Evolutionary conservation across 768 basidiomycete genomes (phyloP), one percentile per base, ranked within the genome.

Genomic region (Udeniomyces megalosporus): DNA sequence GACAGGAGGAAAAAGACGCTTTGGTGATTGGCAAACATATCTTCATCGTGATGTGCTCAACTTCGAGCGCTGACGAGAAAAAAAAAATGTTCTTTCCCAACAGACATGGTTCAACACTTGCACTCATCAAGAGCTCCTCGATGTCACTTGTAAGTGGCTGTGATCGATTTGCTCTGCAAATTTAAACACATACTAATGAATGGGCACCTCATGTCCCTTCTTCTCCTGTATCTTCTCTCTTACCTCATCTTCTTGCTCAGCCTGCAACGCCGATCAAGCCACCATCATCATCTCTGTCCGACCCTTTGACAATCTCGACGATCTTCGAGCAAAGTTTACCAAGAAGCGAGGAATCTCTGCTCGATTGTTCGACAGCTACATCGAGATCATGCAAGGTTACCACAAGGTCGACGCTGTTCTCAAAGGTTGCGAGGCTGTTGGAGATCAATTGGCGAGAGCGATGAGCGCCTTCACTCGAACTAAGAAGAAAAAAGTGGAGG

Each of bases 271-370:
- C 8, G 85, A 85, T 50, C 91, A 95, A 71, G 93, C 92, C 0
- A 75, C 81, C 29, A 78, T 80, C 49, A 86, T 97, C 67, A 80
- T 88, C 59, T 78, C 78, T 20, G 75, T 88, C 14, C 82, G 93
- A 51, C 90, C 90, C 0, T 99, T 88, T 72, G 70, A 72, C n/a
- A 81, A 82, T 14, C 78, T 84, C 38, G 82, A 84, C 31, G 86
- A 91, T 61, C 76, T 93, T 51, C 82, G 81, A 50, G 70, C 70
- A 48, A 92, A 86, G 73, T 79, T 97, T 10, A 85, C 83, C n/a
- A 87, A 83, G 77, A 92, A 88, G 76, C 91, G 88, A 70, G 92
- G 93, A 24, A 83, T 99, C 69, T 91, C 89, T 65, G 79, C 86
- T 64, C 82, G 85, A 61, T 78, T 97, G 72, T 88, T 97, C 71